Conservation (phyloP, 2,329 filamentous ascomycete genomes). For the Fusarium anthophilum region DNA sequence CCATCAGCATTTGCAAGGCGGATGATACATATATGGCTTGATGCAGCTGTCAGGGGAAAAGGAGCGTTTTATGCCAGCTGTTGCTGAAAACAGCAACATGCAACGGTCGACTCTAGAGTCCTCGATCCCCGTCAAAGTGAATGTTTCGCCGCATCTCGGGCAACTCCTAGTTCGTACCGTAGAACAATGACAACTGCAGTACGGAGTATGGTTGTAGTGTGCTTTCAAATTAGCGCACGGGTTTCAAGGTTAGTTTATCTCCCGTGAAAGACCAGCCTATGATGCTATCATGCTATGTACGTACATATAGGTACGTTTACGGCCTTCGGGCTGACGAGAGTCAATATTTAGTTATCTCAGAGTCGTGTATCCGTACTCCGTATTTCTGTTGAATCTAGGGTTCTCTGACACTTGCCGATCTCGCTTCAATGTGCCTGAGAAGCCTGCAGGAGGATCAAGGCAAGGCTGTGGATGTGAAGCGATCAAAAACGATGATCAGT, state of each 20-base stretch:
- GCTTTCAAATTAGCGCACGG: conserved; percentile 1
- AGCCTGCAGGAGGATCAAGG: background rate
- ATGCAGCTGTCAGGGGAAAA: background rate
- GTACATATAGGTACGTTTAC: background rate
- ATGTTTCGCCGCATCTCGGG: conserved; percentile 11
- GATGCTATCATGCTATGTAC: background rate
- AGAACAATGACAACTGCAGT: background rate
- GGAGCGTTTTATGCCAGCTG: background rate
- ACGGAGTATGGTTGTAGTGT: background rate
- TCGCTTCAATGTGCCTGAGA: background rate
- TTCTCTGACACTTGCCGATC: background rate
- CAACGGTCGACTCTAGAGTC: background rate
- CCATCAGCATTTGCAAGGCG: background rate
- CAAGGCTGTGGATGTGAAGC: background rate
- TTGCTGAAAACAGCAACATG: background rate
- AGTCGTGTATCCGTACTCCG: background rate
- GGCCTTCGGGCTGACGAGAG: background rate
- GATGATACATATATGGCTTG: background rate
- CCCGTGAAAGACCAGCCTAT: background rate
- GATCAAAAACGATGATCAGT: background rate
- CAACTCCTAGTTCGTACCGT: background rate
- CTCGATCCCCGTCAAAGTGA: conserved; percentile 13
- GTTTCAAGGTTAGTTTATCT: background rate
- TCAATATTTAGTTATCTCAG: background rate
- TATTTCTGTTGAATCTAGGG: background rate